Conservation (phyloP, 1,284 basidiomycete genomes). For the Moesziomyces parantarcticus region DNA sequence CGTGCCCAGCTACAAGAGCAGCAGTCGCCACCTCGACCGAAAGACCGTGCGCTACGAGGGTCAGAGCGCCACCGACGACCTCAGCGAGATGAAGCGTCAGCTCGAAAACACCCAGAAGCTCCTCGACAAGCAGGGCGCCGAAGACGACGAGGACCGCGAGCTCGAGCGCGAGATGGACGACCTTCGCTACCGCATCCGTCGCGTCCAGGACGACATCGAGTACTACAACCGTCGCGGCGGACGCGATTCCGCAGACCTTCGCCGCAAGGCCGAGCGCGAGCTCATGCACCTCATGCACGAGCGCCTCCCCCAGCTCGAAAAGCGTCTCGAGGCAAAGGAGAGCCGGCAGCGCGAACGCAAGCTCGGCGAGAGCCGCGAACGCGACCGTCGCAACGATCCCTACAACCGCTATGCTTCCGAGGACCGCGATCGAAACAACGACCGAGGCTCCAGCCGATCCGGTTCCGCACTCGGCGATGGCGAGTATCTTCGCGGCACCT, state of each 20-base stretch:
- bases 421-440: conserved; percentile 41
- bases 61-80: conserved; percentile 75
- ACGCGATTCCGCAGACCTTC: conserved; percentile 79
- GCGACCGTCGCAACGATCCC: conserved; percentile 85
- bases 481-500: conserved; percentile 57
- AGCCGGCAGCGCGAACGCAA: conserved; percentile 77
- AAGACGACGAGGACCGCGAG: conserved; percentile 77
- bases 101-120: conserved; percentile 83
- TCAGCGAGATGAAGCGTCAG: conserved; percentile 87
- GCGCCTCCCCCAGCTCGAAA: conserved; percentile 88
- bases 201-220: conserved; percentile 93
- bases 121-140: conserved; percentile 80
- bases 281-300: conserved; percentile 88
- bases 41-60: conserved; percentile 82
- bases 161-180: conserved; percentile 90
- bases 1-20: conserved; percentile 80
- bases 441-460: conserved; percentile 20
- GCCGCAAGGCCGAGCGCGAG: conserved; percentile 87
- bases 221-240: conserved; percentile 83
- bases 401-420: conserved; percentile 45
- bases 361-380: conserved; percentile 72
- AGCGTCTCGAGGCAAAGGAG: conserved; percentile 83
- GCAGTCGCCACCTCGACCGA: conserved; percentile 87
- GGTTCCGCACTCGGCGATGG: conserved; percentile 42
- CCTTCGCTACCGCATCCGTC: conserved; percentile 83